Evolutionary conservation across 768 basidiomycete species (phyloP), one percentile per base, ranked within the genome.

Genomic region (Kwoniella dendrophila): DNA sequence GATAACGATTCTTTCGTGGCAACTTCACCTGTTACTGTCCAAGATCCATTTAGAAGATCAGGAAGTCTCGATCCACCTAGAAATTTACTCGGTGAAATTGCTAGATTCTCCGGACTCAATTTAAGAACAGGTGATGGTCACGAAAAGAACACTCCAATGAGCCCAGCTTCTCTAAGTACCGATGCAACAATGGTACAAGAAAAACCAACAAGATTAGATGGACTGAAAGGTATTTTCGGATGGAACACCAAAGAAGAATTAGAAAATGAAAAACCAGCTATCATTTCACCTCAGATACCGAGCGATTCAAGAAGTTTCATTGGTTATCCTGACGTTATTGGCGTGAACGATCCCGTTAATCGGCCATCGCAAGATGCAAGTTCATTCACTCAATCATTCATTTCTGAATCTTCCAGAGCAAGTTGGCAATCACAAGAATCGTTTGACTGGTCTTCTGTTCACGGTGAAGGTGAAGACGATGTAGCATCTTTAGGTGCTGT

Each of bases 371-470:
- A 71, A 29, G 74, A 66, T 33, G 72, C 70, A 2, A 73, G 71
- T 51, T 73, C 73, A 14, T 77, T 79, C 62, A 76, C 76, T 3
- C 68, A 74, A 43, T 64, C 68, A 3, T 73, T 77, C 43, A 65
- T 63, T 6, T 69, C 70, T n/a, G 68, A 67, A 20, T 62, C 59
- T 20, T 70, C 68, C 11, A 57, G 77, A 45, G 78, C 78, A 7
- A 77, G 76, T 45, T 79, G 78, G 78, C 76, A 79, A 52, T 69
- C 67, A 30, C 57, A 64, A 26, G 62, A 61, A 49, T 73, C 73
- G 11, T 79, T 79, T 71, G 71, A 69, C 22, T 79, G 78, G 78
- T 76, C 74, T 4, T 73, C 71, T 8, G 70, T 58, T 6, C 73
- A 68, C 41, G 70, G 56, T 26, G 55, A 54, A 32, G 63, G 56